Evolutionary conservation across 148 eudicot genomes (phyloP), one percentile per base, ranked within the genome.

Genomic region (Heliosperma pusillum): DNA sequence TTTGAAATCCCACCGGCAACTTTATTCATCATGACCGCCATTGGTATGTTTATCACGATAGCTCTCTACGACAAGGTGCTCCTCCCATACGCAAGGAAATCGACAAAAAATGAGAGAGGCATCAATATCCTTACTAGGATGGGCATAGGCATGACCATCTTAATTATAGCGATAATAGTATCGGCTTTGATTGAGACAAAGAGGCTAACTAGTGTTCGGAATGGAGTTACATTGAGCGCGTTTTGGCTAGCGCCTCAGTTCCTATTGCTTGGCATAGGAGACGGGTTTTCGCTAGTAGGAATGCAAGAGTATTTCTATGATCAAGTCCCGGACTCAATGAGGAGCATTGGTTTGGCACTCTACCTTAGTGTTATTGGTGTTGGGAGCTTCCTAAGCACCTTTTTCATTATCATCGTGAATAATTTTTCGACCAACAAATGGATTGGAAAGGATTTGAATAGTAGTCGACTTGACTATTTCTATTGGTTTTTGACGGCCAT

Each of bases 111-210:
- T 29, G 94, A 88, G 67, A 73, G 91, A 55, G 91, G 94, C 22
- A 78, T 89, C 50, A 80, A 42, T 1, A 77, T 88, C 27, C 86
- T 89, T 24, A 74, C 78, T 55, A 79, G 94, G 52, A 79, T 90
- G 3, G 91, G 91, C 1, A 80, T 82, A 30, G 91, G 94, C 4
- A 90, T 90, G 94, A 22, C 78, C 6, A 80, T 88, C 55, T 76
- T 88, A 0, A 58, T 83, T n/a, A 3, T 57, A 1, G 24, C 87
- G 0, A 82, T 84, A 86, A 53, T 65, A 0, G 74, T 80, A 0
- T 85, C 94, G 0, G 88, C 90, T 11, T 10, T 88, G 27, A 87
- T 88, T 0, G 91, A 90, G 69, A 77, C 42, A 9, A 73, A 77
- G 22, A 76, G 91, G 58, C 70, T 85, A 17, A 74, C 19, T 16